Percentiles rank a stretch among this genome's conserved stretches.
These are phyloP conservation scores for Phytophthora kernoviae DNA, from an alignment of 352 stramenopile genomes.

Conservation along the genomic window DNA sequence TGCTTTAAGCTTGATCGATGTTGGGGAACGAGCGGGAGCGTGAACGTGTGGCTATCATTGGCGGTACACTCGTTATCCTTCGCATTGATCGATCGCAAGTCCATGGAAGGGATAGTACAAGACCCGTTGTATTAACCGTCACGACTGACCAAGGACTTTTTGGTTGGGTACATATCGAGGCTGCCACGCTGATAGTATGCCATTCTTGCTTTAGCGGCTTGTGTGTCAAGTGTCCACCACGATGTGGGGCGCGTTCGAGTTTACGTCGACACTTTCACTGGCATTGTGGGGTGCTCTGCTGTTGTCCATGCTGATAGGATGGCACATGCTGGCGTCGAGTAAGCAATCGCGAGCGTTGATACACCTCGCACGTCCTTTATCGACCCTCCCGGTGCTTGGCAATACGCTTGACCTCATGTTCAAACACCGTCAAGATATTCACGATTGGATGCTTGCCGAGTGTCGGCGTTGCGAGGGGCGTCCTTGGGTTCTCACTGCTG, in stretches of 20 bases:
- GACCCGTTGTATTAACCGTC: neutral
- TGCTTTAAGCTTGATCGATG: no score
- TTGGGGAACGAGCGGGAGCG: no score
- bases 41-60: neutral
- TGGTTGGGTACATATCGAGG: no score
- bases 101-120: constrained; percentile 1
- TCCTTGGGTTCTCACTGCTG: constrained; percentile 44
- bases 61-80: neutral
- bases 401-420: constrained; percentile 62
- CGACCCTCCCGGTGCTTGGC: constrained; percentile 49
- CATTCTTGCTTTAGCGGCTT: neutral
- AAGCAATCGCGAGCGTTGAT: constrained; percentile 31
- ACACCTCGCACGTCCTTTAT: constrained; percentile 33
- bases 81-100: neutral
- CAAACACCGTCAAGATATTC: constrained; percentile 44
- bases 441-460: constrained; percentile 66
- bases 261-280: constrained; percentile 9
- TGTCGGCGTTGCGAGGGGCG: constrained; percentile 44
- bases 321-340: constrained; percentile 26
- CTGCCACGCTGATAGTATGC: no score
- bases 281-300: constrained; percentile 18
- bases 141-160: neutral
- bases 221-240: no score
- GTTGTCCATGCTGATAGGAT: constrained; percentile 31
- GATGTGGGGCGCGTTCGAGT: constrained; percentile 24